Evolutionary conservation across 83 land plant genomes (phyloP).

Genomic region (Picea abies): DNA sequence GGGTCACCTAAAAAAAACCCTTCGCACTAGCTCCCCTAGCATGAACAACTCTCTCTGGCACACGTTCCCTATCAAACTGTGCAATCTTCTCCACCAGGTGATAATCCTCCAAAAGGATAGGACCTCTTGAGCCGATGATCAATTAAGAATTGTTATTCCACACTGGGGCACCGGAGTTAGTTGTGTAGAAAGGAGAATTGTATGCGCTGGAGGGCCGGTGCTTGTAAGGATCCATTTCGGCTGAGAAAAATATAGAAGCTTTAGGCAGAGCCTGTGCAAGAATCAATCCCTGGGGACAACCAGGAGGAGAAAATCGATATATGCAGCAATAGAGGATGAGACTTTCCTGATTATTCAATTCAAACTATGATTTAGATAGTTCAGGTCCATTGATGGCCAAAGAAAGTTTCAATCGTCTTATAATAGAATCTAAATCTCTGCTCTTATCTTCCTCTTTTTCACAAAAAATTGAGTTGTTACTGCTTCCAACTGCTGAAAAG

Average conservation of each 20-base stretch:
- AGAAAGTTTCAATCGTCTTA: not conserved
- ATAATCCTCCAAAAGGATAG: constrained; percentile 57
- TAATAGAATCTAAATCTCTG: not conserved
- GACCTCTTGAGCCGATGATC: constrained; percentile 60
- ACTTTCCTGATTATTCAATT: too few relatives aligned
- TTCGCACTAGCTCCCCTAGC: constrained; percentile 54
- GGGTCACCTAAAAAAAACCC: constrained; percentile 72
- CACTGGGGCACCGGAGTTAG: constrained; percentile 88
- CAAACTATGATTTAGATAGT: too few relatives aligned
- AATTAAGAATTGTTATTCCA: constrained; percentile 89
- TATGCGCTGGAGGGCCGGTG: constrained; percentile 71
- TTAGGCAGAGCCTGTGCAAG: too few relatives aligned
- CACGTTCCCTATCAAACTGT: constrained; percentile 59
- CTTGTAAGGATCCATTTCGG: too few relatives aligned
- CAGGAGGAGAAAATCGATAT: too few relatives aligned
- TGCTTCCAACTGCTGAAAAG: not conserved
- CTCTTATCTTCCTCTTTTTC: not conserved
- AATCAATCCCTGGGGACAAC: too few relatives aligned
- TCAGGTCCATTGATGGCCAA: not conserved
- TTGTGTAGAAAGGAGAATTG: constrained; percentile 77
- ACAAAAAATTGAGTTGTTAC: not conserved
- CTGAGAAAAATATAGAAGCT: too few relatives aligned
- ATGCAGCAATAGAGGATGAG: too few relatives aligned
- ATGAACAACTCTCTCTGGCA: constrained; percentile 63
- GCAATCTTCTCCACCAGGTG: constrained; percentile 60